Conservation (phyloP, 208 protist species). For the Wallacemonas sp. region DNA sequence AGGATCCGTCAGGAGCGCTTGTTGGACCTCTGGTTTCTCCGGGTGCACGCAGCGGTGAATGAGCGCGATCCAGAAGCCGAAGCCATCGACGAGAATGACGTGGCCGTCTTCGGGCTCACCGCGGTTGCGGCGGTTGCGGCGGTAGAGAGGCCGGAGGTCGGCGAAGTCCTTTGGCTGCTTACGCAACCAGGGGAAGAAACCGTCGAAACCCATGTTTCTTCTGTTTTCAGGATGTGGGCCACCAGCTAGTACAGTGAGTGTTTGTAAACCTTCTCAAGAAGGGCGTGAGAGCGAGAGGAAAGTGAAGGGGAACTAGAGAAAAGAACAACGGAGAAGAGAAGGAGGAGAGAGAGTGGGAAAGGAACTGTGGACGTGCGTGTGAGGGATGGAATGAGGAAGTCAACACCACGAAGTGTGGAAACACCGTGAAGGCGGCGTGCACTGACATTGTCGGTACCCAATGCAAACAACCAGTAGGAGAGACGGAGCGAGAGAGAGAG, state of each 20-base stretch:
- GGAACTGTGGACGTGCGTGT: too few species aligned
- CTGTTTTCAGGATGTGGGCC: background rate
- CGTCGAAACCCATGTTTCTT: slow-evolving; percentile 5
- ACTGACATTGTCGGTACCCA: background rate
- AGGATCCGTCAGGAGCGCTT: background rate
- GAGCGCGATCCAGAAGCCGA: slow-evolving; percentile 21
- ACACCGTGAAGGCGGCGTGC: too few species aligned
- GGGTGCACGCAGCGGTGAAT: slow-evolving; percentile 14
- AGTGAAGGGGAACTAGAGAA: too few species aligned
- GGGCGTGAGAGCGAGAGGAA: too few species aligned
- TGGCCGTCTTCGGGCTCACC: slow-evolving; percentile 9
- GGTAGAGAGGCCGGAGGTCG: slow-evolving; percentile 9
- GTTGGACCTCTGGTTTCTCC: background rate
- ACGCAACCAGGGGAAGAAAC: slow-evolving; percentile 12
- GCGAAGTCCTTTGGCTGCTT: slow-evolving; percentile 11
- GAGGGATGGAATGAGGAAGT: too few species aligned
- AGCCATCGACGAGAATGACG: slow-evolving; percentile 22
- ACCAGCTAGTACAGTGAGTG: too few species aligned
- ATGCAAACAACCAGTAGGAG: background rate
- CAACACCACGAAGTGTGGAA: too few species aligned
- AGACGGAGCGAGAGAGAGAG: slow-evolving; percentile 6
- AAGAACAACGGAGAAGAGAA: too few species aligned
- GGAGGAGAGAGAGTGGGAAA: too few species aligned
- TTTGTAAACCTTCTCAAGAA: too few species aligned
- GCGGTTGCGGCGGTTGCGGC: slow-evolving; percentile 11